A percentile compares a stretch with the other conserved stretches of the same genome.
Conservation (phyloP, 306 rosid genomes). For the Pterocarpus santalinus region DNA sequence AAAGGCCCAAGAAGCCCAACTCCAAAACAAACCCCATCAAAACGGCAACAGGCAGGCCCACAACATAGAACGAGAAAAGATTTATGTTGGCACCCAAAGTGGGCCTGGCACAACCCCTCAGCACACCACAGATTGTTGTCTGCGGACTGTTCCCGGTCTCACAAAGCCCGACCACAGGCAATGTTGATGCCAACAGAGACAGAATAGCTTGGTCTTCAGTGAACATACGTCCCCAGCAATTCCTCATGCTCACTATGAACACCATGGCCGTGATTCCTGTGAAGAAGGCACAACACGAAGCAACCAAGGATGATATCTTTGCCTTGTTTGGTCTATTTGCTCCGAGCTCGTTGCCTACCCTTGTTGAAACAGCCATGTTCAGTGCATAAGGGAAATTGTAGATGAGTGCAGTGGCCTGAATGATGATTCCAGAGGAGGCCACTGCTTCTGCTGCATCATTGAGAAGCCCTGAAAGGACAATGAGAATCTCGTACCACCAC, state of each 20-base stretch:
- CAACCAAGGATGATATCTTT: slow-evolving; percentile 40
- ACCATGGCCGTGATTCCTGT: slow-evolving; percentile 42
- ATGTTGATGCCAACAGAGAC: slow-evolving; percentile 4
- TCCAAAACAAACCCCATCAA: slow-evolving; percentile 29
- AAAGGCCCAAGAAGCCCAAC: slow-evolving; percentile 46
- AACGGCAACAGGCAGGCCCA: slow-evolving; percentile 46
- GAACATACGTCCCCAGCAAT: slow-evolving; percentile 49
- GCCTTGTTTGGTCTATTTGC: slow-evolving; percentile 54
- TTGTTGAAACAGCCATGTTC: slow-evolving; percentile 55
- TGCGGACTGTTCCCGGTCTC: slow-evolving; percentile 64
- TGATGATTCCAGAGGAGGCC: slow-evolving; percentile 57
- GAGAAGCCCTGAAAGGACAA: slow-evolving; percentile 49
- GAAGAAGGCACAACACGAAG: slow-evolving; percentile 39
- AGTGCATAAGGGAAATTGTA: slow-evolving; percentile 58
- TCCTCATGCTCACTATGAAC: slow-evolving; percentile 29
- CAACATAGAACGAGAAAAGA: slow-evolving; percentile 43
- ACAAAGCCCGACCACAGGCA: slow-evolving; percentile 57
- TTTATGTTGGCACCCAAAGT: slow-evolving; percentile 46
- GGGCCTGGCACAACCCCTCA: slow-evolving; percentile 57
- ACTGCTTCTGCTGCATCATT: slow-evolving; percentile 41
- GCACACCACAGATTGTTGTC: slow-evolving; percentile 56
- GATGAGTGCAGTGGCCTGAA: slow-evolving; percentile 55
- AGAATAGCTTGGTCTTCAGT: slow-evolving; percentile 43
- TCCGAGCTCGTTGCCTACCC: slow-evolving; percentile 59
- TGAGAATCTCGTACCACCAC: slow-evolving; percentile 71